These are phyloP conservation scores for Penicillium lagena DNA, from an alignment of 495 filamentous ascomycete species.

Conservation along the genomic window DNA sequence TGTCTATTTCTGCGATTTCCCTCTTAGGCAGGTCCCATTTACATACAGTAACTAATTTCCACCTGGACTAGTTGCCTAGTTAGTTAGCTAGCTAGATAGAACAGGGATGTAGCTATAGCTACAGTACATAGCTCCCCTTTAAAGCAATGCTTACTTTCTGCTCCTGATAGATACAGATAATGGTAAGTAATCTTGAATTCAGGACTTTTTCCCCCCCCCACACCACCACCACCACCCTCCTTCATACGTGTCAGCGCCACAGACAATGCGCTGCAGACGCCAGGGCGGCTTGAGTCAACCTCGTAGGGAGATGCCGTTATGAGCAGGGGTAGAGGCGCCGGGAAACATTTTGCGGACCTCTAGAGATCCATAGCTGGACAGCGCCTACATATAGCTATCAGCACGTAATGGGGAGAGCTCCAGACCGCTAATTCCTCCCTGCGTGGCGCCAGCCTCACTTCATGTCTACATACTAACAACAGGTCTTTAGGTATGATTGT, in stretches of 20 bases:
- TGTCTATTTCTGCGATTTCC: no score
- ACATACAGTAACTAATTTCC: no score
- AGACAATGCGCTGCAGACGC: neutral
- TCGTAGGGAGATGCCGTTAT: no score
- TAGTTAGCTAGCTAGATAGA: no score
- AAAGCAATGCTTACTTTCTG: no score
- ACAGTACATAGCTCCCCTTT: no score
- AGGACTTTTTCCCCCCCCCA: neutral
- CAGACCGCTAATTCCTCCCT: constrained; percentile 18
- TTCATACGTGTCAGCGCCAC: constrained; percentile 27
- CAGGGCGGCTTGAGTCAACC: no score
- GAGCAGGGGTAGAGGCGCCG: constrained; percentile 5
- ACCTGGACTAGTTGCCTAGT: no score
- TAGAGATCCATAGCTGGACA: neutral
- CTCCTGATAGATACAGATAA: no score
- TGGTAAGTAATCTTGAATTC: neutral
- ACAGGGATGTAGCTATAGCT: no score
- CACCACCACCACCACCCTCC: neutral
- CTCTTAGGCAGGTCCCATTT: no score
- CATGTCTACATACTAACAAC: neutral
- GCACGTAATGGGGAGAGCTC: neutral
- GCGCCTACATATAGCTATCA: no score
- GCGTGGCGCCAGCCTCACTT: constrained; percentile 12
- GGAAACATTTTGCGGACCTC: constrained; percentile 10
- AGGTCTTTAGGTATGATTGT: neutral